phyloP scores from a whole-genome alignment of 192 early-diverging fungal species.

The Coemansia sp. region DNA sequence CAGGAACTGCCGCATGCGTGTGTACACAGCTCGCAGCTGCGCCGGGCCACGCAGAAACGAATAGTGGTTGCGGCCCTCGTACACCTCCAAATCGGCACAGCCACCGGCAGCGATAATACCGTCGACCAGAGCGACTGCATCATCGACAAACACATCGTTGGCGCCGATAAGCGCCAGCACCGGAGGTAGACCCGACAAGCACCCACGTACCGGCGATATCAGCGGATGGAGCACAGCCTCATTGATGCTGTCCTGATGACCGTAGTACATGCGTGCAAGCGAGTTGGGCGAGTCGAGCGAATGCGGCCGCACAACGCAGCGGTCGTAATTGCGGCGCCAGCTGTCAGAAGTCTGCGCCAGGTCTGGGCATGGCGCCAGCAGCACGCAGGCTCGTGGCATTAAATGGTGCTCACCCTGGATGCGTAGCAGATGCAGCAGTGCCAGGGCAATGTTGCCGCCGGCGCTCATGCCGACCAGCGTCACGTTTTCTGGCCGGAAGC shows the following conservation, averaged over 20 bases:
- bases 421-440: slow-evolving; percentile 10
- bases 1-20: slow-evolving; percentile 14
- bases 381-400: slow-evolving; percentile 4
- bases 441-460: slow-evolving; percentile 24
- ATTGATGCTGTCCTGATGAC: neutral
- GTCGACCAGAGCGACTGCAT: slow-evolving; percentile 7
- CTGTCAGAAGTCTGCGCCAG: slow-evolving; percentile 18
- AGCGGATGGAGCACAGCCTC: slow-evolving; percentile 16
- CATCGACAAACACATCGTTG: slow-evolving; percentile 25
- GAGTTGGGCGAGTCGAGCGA: slow-evolving; percentile 3
- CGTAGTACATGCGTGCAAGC: slow-evolving; percentile 22
- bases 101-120: neutral
- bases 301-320: slow-evolving; percentile 9
- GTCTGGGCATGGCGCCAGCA: slow-evolving; percentile 19
- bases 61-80: slow-evolving; percentile 25
- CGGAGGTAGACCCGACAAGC: slow-evolving; percentile 1
- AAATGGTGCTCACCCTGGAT: neutral
- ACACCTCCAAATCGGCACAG: slow-evolving; percentile 10
- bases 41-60: slow-evolving; percentile 20
- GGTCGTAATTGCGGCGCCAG: slow-evolving; percentile 17
- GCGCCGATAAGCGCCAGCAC: slow-evolving; percentile 21
- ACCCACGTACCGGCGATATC: slow-evolving; percentile 16
- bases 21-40: slow-evolving; percentile 20
- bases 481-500: slow-evolving; percentile 18
- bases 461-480: slow-evolving; percentile 16